phyloP scores from a whole-genome alignment of 257 asterid species.

The Cruciata laevipes region DNA sequence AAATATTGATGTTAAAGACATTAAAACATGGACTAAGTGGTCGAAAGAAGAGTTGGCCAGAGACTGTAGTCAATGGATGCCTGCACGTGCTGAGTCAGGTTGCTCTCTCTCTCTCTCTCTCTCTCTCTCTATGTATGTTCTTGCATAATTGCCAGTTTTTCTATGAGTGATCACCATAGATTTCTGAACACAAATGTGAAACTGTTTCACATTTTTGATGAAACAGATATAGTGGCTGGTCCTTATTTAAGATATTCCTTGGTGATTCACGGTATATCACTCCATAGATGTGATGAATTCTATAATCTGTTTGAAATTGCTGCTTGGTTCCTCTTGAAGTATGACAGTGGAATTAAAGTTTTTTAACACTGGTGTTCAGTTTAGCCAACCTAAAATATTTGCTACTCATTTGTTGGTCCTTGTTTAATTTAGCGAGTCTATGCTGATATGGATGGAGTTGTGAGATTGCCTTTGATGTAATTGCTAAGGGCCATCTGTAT shows the following conservation, averaged over 20 bases:
- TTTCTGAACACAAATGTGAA: not conserved
- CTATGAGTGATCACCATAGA: not conserved
- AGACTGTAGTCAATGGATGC: constrained; percentile 80
- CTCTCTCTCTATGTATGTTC: not conserved
- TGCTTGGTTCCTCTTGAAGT: not conserved
- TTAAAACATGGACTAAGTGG: constrained; percentile 81
- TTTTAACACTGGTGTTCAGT: not conserved
- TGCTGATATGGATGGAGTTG: not conserved
- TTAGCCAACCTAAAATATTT: not conserved
- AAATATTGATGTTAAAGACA: constrained; percentile 61
- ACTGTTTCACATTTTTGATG: not conserved
- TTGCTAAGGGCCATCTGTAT: not conserved
- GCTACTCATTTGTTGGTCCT: not conserved
- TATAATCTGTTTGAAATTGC: not conserved
- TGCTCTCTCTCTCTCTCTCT: constrained; percentile 14
- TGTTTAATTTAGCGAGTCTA: not conserved
- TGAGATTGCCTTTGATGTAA: constrained; percentile 5
- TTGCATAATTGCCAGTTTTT: not conserved
- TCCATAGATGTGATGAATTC: not conserved
- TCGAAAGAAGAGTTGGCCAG: constrained; percentile 67
- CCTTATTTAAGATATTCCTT: not conserved
- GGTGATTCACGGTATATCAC: not conserved
- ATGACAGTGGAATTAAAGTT: not conserved
- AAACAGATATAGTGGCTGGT: not conserved
- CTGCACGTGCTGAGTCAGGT: constrained; percentile 62